phyloP scores from a whole-genome alignment of 768 basidiomycete species.

The Kwoniella mangroviensis region DNA sequence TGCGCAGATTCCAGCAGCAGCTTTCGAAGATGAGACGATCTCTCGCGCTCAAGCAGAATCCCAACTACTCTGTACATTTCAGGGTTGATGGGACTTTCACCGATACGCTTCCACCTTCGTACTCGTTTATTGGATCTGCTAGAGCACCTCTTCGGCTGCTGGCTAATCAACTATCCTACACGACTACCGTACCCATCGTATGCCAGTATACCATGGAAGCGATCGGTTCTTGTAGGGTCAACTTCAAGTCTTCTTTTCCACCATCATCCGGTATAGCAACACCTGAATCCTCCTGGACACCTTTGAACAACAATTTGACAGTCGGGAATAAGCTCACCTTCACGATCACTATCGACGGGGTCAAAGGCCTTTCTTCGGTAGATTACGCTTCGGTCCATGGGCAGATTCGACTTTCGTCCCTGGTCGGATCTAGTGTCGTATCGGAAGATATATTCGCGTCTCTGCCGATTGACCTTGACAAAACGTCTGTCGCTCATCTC shows the following conservation, averaged over 20 bases:
- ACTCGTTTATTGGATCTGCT: conserved; percentile 90
- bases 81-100: conserved; percentile 92
- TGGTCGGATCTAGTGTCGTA: conserved; percentile 71
- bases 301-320: conserved; percentile 5
- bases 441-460: conserved; percentile 85
- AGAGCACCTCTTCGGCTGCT: conserved; percentile 80
- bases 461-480: conserved; percentile 72
- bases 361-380: conserved; percentile 86
- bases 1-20: conserved; percentile 84
- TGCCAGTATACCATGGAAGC: conserved; percentile 94
- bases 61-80: conserved; percentile 92
- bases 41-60: conserved; percentile 85
- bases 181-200: conserved; percentile 82
- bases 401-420: conserved; percentile 84
- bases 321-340: conserved; percentile 65
- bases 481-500: conserved; percentile 73
- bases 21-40: conserved; percentile 91
- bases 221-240: conserved; percentile 89
- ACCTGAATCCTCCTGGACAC: conserved; percentile 28
- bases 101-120: conserved; percentile 81
- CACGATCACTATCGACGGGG: conserved; percentile 79
- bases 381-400: conserved; percentile 86
- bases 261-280: conserved; percentile 58
- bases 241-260: conserved; percentile 72
- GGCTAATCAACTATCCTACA: conserved; percentile 73